Evolutionary conservation across 192 early-diverging fungal genomes (phyloP).

Genomic region (Backusella tarrabulga): DNA sequence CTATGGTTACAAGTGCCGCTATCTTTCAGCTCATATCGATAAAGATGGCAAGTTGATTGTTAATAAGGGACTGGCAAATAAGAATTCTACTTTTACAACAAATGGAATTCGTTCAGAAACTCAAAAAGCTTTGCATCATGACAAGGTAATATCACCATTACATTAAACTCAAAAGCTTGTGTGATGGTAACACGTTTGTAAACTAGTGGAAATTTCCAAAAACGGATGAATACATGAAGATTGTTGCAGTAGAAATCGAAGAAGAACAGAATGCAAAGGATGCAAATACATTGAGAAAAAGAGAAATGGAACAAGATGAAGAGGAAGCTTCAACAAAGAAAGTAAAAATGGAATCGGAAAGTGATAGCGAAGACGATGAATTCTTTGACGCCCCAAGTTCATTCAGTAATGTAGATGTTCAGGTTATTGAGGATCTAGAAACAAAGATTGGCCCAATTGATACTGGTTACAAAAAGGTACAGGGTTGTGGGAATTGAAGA

Average conservation of each 20-base stretch:
- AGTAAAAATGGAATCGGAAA: neutral
- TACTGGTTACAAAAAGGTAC: constrained; percentile 55
- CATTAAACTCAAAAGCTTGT: neutral
- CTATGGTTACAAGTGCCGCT: constrained; percentile 67
- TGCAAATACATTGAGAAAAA: constrained; percentile 15
- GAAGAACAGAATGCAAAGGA: constrained; percentile 23
- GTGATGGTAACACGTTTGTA: constrained; percentile 15
- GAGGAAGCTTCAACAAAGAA: neutral
- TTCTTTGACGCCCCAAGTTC: constrained; percentile 17
- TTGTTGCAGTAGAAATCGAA: constrained; percentile 29
- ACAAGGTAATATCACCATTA: neutral
- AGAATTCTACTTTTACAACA: constrained; percentile 21
- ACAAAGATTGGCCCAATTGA: constrained; percentile 41
- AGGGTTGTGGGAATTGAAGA: too few species aligned
- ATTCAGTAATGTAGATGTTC: constrained; percentile 4
- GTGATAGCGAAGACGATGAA: constrained; percentile 5
- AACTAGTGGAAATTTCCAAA: constrained; percentile 41
- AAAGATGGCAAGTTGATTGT: constrained; percentile 48
- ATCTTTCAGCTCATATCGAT: constrained; percentile 50
- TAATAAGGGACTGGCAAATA: constrained; percentile 45
- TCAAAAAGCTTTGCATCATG: constrained; percentile 15
- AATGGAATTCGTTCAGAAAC: constrained; percentile 19
- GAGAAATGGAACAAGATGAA: constrained; percentile 4
- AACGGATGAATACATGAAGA: constrained; percentile 35
- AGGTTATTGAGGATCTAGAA: neutral